Base-by-base conservation (phyloP, 2,329 filamentous ascomycete genomes). In the Neurospora sp. region DNA sequence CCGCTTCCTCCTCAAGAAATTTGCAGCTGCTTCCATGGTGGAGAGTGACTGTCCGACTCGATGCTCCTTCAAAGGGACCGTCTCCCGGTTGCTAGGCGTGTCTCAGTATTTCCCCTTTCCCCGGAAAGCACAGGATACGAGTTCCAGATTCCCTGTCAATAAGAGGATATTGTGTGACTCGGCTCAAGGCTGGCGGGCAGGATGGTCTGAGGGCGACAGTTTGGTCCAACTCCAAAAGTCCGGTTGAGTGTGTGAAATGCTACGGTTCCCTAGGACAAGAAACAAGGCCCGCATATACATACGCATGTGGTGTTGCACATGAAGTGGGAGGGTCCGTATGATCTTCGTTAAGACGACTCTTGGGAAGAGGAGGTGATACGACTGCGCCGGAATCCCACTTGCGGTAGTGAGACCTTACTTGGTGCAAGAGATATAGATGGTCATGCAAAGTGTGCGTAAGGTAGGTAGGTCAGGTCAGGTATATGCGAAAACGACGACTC, bases 301-400 rank as follows among this genome's bases (percentile, higher is more conserved):
- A 33, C 33, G 33, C 33, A 33, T 73, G 66, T 73, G 74, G 70
- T 73, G 76, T 77, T 72, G 74, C 75, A 73, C 71, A 74, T 76
- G 73, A 69, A 76, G 71, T 72, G 69, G 71, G 66, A 62, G 71
- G 62, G 67, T 40, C 46, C 66, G 46, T 66, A 43, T 65, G 66
- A 67, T 38, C 43, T 57, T 67, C 68, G 39, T 43, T 39, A 11
- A 66, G 28, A 40, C 19, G 43, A 66, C 69, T 28, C 66, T 62
- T 39, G n/a, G 68, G 67, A 70, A 69, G 52, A 66, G 11, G 12
- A 39, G 41, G 40, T 19, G 23, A 19, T n/a, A 33, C 41, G 19
- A 68, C 23, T 33, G 46, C 28, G 68, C 37, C 62, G 66, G 66
- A 37, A 67, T 36, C 66, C 38, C 66, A 62, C 52, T 62, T 33